These are phyloP conservation scores for Lentinula lateritia DNA, from an alignment of 768 basidiomycete genomes.

Conservation along the genomic window DNA sequence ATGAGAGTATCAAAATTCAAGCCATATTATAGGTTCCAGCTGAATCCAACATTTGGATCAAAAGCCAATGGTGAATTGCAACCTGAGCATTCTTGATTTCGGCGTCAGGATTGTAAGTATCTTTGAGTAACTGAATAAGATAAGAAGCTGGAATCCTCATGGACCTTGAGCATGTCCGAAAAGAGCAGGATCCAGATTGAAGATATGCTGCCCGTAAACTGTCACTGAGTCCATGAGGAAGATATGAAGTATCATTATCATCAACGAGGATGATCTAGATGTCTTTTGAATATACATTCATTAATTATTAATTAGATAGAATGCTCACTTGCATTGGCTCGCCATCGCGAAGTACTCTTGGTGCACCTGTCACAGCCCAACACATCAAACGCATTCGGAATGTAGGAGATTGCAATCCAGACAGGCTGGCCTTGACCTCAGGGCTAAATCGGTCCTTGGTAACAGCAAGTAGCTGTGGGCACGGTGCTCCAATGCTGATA, in stretches of 20 bases:
- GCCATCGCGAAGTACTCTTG: not conserved
- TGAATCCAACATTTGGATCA: not conserved
- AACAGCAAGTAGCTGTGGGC: not conserved
- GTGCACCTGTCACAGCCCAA: not conserved
- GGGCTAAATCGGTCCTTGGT: not conserved
- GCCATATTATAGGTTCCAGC: not conserved
- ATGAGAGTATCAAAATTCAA: too few species aligned
- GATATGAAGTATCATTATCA: not conserved
- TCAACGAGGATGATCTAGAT: not conserved
- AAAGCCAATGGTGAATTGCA: not conserved
- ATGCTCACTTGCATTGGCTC: not conserved
- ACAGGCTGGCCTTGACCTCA: not conserved
- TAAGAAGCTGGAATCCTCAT: not conserved
- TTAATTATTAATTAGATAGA: not conserved
- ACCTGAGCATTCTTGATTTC: not conserved
- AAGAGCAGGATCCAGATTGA: not conserved
- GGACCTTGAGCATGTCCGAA: not conserved
- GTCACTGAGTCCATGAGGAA: not conserved
- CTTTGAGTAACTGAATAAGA: not conserved
- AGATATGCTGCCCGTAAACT: not conserved
- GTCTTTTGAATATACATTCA: not conserved
- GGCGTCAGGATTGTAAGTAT: not conserved
- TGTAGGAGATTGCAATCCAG: not conserved
- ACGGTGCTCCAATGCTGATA: not conserved
- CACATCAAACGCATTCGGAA: not conserved